Percentiles rank a stretch among this genome's conserved stretches.
Evolutionary conservation across 2,329 filamentous ascomycete species (phyloP).

Genomic region (Curvularia spicifera): DNA sequence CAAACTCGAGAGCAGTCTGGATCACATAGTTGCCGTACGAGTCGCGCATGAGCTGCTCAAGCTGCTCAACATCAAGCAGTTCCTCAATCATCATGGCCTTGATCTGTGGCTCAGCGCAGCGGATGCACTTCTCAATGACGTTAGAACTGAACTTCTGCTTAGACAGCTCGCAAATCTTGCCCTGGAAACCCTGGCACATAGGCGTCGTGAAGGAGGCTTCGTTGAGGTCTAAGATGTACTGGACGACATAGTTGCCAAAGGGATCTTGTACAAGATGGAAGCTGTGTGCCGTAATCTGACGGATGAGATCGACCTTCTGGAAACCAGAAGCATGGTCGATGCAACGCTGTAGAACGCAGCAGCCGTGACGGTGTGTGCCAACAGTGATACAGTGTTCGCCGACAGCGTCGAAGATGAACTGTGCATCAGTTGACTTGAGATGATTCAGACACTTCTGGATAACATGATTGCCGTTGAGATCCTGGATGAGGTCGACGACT

Average conservation of each 20-base stretch:
- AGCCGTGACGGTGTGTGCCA: slow-evolving; percentile 95
- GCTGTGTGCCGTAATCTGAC: slow-evolving; percentile 86
- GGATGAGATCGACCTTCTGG: slow-evolving; percentile 86
- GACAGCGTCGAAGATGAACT: slow-evolving; percentile 97
- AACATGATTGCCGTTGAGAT: slow-evolving; percentile 97
- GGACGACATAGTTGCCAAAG: slow-evolving; percentile 97
- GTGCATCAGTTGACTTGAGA: slow-evolving; percentile 79
- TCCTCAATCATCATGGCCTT: slow-evolving; percentile 86
- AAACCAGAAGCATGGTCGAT: slow-evolving; percentile 93
- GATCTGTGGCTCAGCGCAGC: slow-evolving; percentile 76
- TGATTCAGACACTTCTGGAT: slow-evolving; percentile 99
- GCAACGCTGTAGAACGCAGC: slow-evolving; percentile 96
- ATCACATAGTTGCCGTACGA: slow-evolving; percentile 98
- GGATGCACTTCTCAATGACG: slow-evolving; percentile 91
- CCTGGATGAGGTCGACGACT: slow-evolving; percentile 94
- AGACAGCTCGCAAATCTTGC: slow-evolving; percentile 73
- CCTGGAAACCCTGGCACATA: slow-evolving; percentile 79
- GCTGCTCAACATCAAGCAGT: slow-evolving; percentile 74
- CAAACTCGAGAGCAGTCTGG: slow-evolving; percentile 73
- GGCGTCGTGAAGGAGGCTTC: slow-evolving; percentile 88
- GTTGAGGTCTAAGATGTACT: slow-evolving; percentile 95
- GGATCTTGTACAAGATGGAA: slow-evolving; percentile 91
- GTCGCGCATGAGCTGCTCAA: slow-evolving; percentile 88
- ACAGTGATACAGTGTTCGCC: slow-evolving; percentile 86
- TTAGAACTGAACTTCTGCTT: slow-evolving; percentile 99